Conservation (phyloP, 768 basidiomycete genomes). For the Trametes sanguinea region DNA sequence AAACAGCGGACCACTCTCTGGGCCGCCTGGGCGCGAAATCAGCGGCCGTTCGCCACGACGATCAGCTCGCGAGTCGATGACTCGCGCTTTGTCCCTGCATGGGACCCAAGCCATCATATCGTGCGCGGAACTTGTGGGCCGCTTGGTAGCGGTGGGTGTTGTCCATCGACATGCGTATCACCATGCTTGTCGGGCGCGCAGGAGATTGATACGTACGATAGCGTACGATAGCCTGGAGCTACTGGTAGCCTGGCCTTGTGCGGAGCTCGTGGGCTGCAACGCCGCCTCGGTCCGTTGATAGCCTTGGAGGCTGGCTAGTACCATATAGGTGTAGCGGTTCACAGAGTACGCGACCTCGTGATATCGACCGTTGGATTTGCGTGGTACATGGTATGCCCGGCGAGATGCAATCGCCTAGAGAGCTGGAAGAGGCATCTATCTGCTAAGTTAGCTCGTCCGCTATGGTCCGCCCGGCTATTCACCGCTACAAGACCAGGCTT, state of each 20-base stretch:
- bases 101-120: too few relatives aligned
- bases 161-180: constrained; percentile 9
- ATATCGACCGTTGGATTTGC: neutral
- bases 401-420: neutral
- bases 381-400: neutral
- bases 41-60: neutral
- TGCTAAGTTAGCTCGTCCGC: neutral
- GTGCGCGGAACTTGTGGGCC: neutral
- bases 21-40: neutral
- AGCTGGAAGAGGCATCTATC: neutral
- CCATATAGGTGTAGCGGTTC: neutral
- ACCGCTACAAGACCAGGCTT: too few relatives aligned
- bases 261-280: neutral
- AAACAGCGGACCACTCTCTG: neutral
- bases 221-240: neutral
- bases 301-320: neutral
- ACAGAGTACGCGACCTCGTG: neutral
- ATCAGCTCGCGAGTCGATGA: too few relatives aligned
- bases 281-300: neutral
- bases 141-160: neutral
- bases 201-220: neutral
- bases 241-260: too few relatives aligned
- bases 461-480: neutral
- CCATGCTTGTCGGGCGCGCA: constrained; percentile 1
- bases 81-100: too few relatives aligned